These are phyloP conservation scores for Papiliotrema laurentii DNA, from an alignment of 1,284 basidiomycete species.

Conservation along the genomic window DNA sequence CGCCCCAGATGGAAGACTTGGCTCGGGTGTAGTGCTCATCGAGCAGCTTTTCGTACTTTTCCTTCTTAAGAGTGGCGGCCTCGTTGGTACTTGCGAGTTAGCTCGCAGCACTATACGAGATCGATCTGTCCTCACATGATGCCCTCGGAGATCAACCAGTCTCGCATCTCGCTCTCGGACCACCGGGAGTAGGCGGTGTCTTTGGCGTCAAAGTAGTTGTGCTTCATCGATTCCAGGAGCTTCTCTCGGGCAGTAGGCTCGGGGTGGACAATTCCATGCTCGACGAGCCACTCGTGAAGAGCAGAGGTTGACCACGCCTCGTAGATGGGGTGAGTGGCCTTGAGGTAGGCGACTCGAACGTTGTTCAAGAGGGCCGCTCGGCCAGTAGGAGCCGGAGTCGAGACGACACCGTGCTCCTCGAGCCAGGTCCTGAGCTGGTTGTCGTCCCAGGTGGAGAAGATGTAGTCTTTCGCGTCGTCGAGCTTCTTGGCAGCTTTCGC, in stretches of 20 bases:
- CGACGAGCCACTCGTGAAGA: conserved; percentile 78
- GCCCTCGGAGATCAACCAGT: conserved; percentile 51
- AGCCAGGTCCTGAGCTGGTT: conserved; percentile 61
- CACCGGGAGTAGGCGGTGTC: conserved; percentile 65
- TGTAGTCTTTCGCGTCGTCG: conserved; percentile 74
- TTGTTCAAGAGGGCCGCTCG: conserved; percentile 64
- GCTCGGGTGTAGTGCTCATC: conserved; percentile 69
- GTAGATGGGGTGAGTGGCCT: conserved; percentile 63
- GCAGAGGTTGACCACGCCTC: conserved; percentile 79
- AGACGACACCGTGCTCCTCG: conserved; percentile 66
- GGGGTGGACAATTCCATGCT: conserved; percentile 64
- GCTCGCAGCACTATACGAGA: conserved; percentile 16
- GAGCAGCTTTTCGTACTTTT: conserved; percentile 71
- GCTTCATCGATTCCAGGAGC: conserved; percentile 65
- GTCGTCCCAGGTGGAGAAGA: conserved; percentile 84
- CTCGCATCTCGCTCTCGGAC: conserved; percentile 50
- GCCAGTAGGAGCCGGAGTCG: conserved; percentile 60
- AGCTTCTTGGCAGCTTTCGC: conserved; percentile 51
- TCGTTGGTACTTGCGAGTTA: conserved; percentile 49
- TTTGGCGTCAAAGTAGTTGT: conserved; percentile 67
- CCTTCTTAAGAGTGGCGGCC: conserved; percentile 60
- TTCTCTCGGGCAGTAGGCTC: conserved; percentile 64
- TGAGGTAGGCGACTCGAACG: conserved; percentile 64
- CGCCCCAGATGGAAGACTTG: conserved; percentile 62
- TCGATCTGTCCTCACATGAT: conserved; percentile 36